Evolutionary conservation across 768 basidiomycete genomes (phyloP).

Genomic region (Tephrocybe sp.): DNA sequence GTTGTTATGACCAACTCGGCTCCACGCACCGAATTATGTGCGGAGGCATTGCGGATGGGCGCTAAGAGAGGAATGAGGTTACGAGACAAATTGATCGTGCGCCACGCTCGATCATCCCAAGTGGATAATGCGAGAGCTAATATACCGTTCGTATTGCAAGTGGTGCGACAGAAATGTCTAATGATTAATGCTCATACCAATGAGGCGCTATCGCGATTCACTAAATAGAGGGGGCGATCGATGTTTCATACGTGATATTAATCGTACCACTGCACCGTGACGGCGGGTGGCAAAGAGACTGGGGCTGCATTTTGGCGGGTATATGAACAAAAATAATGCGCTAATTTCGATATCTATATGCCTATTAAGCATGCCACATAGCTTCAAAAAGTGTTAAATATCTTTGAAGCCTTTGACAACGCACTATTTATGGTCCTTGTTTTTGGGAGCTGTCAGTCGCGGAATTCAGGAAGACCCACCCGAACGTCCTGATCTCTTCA

Average conservation of each 20-base stretch:
- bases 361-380: too few relatives aligned
- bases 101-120: slow-evolving; percentile 2
- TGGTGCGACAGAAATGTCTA: too few relatives aligned
- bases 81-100: slow-evolving; percentile 1
- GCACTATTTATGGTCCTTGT: not conserved
- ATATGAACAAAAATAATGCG: too few relatives aligned
- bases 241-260: too few relatives aligned
- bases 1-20: not conserved
- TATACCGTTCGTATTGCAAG: too few relatives aligned
- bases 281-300: too few relatives aligned
- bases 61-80: slow-evolving; percentile 1
- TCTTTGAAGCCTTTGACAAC: too few relatives aligned
- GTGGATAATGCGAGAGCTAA: not conserved
- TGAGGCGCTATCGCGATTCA: not conserved
- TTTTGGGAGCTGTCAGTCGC: slow-evolving; percentile 5
- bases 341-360: too few relatives aligned
- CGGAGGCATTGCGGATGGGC: not conserved
- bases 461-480: slow-evolving; percentile 54
- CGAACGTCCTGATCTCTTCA: slow-evolving; percentile 54
- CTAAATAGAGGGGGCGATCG: not conserved
- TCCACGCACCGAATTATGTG: not conserved
- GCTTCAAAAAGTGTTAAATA: too few relatives aligned
- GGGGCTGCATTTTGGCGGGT: too few relatives aligned
- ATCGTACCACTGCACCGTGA: too few relatives aligned
- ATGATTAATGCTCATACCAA: too few relatives aligned